Evolutionary conservation across 257 asterid species (phyloP).

Genomic region (Fraxinus pennsylvanica): DNA sequence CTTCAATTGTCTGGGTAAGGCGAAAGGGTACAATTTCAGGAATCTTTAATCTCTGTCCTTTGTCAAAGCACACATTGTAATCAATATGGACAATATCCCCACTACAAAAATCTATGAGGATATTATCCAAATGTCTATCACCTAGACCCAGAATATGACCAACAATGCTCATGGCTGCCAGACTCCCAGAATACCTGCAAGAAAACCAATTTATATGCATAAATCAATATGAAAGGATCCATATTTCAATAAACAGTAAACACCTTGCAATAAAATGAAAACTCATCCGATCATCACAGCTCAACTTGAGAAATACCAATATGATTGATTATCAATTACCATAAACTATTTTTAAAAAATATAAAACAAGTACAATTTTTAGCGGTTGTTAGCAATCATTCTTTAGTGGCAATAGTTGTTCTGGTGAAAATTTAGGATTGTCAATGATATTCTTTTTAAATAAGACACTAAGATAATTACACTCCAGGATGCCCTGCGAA

Average conservation of each 20-base stretch:
- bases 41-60: slow-evolving; percentile 90
- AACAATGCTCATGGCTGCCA: slow-evolving; percentile 94
- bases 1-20: slow-evolving; percentile 94
- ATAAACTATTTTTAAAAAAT: neutral
- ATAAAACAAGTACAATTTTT: neutral
- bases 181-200: slow-evolving; percentile 91
- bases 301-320: slow-evolving; percentile 25
- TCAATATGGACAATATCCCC: slow-evolving; percentile 97
- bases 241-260: slow-evolving; percentile 8
- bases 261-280: slow-evolving; percentile 10
- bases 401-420: neutral
- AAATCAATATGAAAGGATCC: slow-evolving; percentile 15
- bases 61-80: slow-evolving; percentile 98
- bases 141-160: slow-evolving; percentile 96
- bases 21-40: slow-evolving; percentile 99
- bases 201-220: slow-evolving; percentile 20
- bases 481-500: slow-evolving; percentile 18
- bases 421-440: neutral
- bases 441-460: neutral
- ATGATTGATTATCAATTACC: neutral
- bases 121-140: slow-evolving; percentile 98
- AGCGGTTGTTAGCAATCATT: neutral
- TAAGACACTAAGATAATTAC: slow-evolving; percentile 15
- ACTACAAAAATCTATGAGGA: slow-evolving; percentile 84
- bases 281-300: slow-evolving; percentile 17